Evolutionary conservation across 257 asterid species (phyloP).

Genomic region (Marsdenia floribunda): DNA sequence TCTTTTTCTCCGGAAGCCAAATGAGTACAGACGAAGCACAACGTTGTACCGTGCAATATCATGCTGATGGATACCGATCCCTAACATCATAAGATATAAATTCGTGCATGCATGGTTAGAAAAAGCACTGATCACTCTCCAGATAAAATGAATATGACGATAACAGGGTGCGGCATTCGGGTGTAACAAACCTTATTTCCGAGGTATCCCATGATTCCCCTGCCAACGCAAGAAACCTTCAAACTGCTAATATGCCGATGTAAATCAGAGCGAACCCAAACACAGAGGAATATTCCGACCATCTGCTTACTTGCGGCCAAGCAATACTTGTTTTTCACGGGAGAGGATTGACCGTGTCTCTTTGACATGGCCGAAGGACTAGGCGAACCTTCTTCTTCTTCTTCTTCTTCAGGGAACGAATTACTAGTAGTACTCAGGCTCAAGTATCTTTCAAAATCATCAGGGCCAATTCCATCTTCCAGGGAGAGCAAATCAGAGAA

Average conservation of each 20-base stretch:
- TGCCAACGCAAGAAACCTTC: slow-evolving; percentile 67
- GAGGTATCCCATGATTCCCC: slow-evolving; percentile 78
- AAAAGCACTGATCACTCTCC: neutral
- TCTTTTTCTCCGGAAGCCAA: slow-evolving; percentile 80
- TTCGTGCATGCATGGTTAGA: neutral
- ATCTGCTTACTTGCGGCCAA: slow-evolving; percentile 74
- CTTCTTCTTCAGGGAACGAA: slow-evolving; percentile 19
- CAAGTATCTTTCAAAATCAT: slow-evolving; percentile 11
- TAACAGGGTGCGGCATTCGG: too few species aligned
- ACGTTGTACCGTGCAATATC: slow-evolving; percentile 40
- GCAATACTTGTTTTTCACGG: slow-evolving; percentile 25
- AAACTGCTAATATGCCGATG: slow-evolving; percentile 35
- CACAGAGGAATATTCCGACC: slow-evolving; percentile 66
- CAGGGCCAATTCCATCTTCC: slow-evolving; percentile 23
- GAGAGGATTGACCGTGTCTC: neutral
- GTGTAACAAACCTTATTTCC: slow-evolving; percentile 60
- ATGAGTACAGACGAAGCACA: slow-evolving; percentile 90
- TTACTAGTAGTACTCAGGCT: slow-evolving; percentile 10
- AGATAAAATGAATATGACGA: too few species aligned
- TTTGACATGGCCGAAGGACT: neutral
- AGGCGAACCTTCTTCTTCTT: slow-evolving; percentile 6
- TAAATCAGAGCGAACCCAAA: slow-evolving; percentile 66
- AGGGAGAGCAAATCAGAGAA: slow-evolving; percentile 44
- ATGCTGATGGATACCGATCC: slow-evolving; percentile 81
- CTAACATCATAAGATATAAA: slow-evolving; percentile 15